Evolutionary conservation across 345 rosid species (phyloP).

Genomic region (Syzygium aqueum): DNA sequence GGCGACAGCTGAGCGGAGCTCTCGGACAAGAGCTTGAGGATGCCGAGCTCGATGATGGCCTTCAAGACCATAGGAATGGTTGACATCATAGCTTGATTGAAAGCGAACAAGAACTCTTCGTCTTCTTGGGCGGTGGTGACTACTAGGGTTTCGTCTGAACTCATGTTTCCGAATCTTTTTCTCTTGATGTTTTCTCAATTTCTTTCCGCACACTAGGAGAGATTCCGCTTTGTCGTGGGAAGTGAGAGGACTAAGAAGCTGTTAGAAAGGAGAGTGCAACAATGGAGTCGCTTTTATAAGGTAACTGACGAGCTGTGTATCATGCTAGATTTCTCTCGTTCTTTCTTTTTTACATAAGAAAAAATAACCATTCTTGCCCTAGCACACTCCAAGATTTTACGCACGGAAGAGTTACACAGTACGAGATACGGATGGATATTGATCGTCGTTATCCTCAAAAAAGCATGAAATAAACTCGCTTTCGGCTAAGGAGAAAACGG

Average conservation of each 20-base stretch:
- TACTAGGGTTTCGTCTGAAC: background rate
- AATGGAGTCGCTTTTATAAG: background rate
- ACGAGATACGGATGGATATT: background rate
- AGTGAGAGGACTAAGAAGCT: background rate
- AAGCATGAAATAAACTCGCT: background rate
- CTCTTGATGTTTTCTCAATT: background rate
- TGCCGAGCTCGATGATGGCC: constrained; percentile 31
- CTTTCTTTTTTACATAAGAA: background rate
- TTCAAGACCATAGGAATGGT: constrained; percentile 31
- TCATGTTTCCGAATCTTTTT: background rate
- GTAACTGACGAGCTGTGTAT: background rate
- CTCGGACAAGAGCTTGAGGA: constrained; percentile 21
- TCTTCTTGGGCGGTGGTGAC: background rate
- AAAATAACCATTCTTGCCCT: background rate
- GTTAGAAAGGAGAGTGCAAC: background rate
- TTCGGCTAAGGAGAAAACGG: background rate
- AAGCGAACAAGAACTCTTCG: constrained; percentile 25
- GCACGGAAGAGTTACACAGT: background rate
- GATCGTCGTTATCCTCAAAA: background rate
- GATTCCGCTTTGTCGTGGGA: background rate
- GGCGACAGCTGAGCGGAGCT: constrained; percentile 19
- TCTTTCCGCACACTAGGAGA: background rate
- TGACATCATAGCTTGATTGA: constrained; percentile 11
- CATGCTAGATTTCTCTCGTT: background rate
- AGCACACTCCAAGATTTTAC: background rate